Conservation (phyloP, 768 basidiomycete genomes). For the Mycena chlorophos region DNA sequence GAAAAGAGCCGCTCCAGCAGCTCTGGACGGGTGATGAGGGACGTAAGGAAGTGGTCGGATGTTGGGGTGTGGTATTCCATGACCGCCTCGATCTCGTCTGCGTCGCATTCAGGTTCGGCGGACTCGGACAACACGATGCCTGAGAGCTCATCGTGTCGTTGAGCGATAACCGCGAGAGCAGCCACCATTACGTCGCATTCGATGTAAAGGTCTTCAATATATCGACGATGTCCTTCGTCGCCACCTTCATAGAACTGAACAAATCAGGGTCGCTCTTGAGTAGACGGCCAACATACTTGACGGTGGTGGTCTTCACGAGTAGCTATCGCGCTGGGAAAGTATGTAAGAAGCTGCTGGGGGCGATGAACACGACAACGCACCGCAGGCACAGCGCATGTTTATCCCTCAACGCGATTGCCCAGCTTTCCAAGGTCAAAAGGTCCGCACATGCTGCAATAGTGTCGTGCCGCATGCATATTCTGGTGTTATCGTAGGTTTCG, state of each 20-base stretch:
- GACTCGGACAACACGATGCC: slow-evolving; percentile 1
- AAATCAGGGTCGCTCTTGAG: not conserved
- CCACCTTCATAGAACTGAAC: slow-evolving; percentile 7
- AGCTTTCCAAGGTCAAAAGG: not conserved
- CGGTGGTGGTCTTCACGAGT: slow-evolving; percentile 7
- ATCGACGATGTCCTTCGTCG: not conserved
- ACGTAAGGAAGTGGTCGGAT: not conserved
- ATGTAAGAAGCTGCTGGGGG: not conserved
- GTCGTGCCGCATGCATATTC: not conserved
- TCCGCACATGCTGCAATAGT: not conserved
- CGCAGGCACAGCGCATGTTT: not conserved
- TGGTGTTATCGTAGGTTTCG: not conserved
- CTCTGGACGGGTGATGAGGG: not conserved
- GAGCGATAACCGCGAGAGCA: not conserved
- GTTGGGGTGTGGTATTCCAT: not conserved
- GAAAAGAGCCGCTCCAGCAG: slow-evolving; percentile 9
- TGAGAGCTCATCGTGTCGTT: slow-evolving; percentile 3
- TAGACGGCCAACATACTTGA: not conserved
- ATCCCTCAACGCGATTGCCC: not conserved
- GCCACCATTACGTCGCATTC: not conserved
- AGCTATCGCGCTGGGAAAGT: slow-evolving; percentile 8
- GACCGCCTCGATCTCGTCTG: slow-evolving; percentile 6
- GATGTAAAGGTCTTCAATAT: not conserved
- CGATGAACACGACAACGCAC: not conserved
- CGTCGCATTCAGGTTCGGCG: slow-evolving; percentile 4